Evolutionary conservation across 768 basidiomycete genomes (phyloP).

Genomic region (Pleurotus ostreatus): DNA sequence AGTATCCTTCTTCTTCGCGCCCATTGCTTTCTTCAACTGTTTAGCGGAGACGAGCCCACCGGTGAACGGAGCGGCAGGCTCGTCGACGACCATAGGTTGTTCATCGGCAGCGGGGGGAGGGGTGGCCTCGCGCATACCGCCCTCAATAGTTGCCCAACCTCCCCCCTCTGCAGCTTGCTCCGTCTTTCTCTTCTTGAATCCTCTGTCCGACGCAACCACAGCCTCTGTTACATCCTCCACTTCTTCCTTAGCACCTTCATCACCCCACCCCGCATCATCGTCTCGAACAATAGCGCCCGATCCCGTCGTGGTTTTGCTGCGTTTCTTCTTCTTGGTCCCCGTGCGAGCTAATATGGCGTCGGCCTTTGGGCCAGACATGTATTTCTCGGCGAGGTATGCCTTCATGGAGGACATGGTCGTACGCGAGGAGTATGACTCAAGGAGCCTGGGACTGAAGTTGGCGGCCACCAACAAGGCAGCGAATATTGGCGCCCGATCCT

Average conservation of each 20-base stretch:
- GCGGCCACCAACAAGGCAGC: too few species aligned
- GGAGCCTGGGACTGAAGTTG: too few species aligned
- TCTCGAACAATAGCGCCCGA: constrained; percentile 45
- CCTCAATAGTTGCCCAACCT: constrained; percentile 68
- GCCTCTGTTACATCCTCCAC: constrained; percentile 61
- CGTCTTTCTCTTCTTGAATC: constrained; percentile 70
- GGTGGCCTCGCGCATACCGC: constrained; percentile 45
- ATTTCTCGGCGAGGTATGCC: constrained; percentile 84
- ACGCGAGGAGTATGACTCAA: too few species aligned
- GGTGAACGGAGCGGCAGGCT: constrained; percentile 39
- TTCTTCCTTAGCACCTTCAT: constrained; percentile 37
- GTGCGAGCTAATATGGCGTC: constrained; percentile 84
- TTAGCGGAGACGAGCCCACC: constrained; percentile 80
- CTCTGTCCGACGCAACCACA: constrained; percentile 67
- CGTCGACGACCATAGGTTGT: constrained; percentile 54
- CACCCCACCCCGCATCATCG: constrained; percentile 72
- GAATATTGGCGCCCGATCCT: too few species aligned
- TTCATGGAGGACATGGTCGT: constrained; percentile 53
- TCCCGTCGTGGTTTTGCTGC: constrained; percentile 40
- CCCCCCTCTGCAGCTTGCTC: constrained; percentile 38
- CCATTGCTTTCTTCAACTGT: constrained; percentile 62
- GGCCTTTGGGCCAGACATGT: constrained; percentile 96
- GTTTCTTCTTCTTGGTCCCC: constrained; percentile 65
- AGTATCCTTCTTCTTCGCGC: constrained; percentile 33
- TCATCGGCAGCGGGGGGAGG: constrained; percentile 62